A percentile compares a stretch with the other conserved stretches of the same genome.
Conservation (phyloP, 306 rosid species). For the Rosa multiflora region DNA sequence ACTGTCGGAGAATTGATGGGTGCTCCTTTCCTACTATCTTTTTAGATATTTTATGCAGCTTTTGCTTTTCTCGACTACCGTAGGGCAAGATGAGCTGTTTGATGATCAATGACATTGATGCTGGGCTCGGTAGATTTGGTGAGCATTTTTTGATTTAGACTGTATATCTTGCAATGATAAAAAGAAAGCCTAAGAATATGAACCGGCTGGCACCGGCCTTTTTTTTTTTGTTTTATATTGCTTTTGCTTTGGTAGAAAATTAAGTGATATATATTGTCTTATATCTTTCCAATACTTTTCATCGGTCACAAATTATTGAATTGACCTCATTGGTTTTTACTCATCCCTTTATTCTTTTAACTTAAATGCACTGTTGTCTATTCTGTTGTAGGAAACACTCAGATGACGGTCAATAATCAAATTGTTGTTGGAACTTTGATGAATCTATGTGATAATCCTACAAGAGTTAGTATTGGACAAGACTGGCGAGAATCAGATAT, state of each 20-base stretch:
- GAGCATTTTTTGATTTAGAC: constrained; percentile 32
- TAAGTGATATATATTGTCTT: background rate
- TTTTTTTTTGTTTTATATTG: background rate
- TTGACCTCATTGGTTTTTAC: background rate
- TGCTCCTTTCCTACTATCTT: background rate
- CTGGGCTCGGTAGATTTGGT: constrained; percentile 99
- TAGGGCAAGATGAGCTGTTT: constrained; percentile 98
- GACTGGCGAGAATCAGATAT: constrained; percentile 80
- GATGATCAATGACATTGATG: constrained; percentile 96
- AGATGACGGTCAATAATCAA: constrained; percentile 98
- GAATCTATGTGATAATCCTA: constrained; percentile 94
- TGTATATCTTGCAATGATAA: background rate
- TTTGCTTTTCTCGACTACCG: constrained; percentile 24
- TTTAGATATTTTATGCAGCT: background rate
- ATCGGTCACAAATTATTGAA: constrained; percentile 14
- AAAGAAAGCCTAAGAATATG: background rate
- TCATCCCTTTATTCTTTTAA: background rate
- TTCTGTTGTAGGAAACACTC: constrained; percentile 68
- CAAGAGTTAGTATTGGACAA: constrained; percentile 91
- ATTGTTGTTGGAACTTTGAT: constrained; percentile 94
- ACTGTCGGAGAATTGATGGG: background rate
- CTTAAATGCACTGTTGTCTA: constrained; percentile 14
- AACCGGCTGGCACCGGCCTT: background rate
- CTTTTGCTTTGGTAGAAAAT: background rate
- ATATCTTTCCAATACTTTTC: constrained; percentile 8